phyloP scores from a whole-genome alignment of 305 asterid species.

The Fraxinus floribunda region DNA sequence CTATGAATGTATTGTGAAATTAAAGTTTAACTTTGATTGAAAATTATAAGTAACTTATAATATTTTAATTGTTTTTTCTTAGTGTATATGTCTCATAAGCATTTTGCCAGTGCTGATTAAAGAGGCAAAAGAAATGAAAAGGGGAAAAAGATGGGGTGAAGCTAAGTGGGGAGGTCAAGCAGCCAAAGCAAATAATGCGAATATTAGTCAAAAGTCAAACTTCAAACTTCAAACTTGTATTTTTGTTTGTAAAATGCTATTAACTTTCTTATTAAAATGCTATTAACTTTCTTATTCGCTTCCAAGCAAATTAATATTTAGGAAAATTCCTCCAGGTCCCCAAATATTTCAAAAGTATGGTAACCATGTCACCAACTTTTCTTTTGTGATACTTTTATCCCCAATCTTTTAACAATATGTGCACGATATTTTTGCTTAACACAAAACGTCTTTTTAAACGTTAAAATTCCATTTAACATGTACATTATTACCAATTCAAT shows the following conservation, averaged over 20 bases:
- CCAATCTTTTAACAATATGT: background rate
- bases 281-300: background rate
- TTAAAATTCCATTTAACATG: no score
- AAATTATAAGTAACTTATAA: no score
- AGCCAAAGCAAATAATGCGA: slow-evolving; percentile 38
- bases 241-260: background rate
- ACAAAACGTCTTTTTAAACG: background rate
- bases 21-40: background rate
- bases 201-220: slow-evolving; percentile 32
- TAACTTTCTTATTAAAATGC: slow-evolving; percentile 3
- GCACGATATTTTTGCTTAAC: background rate
- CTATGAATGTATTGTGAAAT: background rate
- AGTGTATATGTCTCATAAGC: background rate
- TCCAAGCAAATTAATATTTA: background rate
- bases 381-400: background rate
- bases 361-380: background rate
- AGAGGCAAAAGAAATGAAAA: background rate
- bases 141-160: background rate
- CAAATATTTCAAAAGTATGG: background rate
- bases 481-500: background rate
- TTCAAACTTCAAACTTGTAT: background rate
- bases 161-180: slow-evolving; percentile 48
- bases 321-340: background rate
- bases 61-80: no score
- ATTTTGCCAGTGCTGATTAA: background rate